Evolutionary conservation across 768 basidiomycete species (phyloP).

Genomic region (Termitomyces sp.): DNA sequence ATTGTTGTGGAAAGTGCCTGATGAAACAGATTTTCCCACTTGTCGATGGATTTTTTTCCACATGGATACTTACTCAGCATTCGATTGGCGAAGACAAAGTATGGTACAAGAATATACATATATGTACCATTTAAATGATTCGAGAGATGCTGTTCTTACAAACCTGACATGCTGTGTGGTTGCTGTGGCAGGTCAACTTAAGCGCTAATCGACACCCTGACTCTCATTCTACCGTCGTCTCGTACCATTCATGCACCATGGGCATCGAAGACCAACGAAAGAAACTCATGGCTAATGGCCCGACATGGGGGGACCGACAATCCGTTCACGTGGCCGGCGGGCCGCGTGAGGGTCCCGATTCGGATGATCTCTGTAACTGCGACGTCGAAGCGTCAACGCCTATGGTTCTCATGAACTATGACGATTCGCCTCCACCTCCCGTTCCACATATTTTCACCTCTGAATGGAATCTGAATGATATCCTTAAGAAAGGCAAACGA

Average conservation of each 20-base stretch:
- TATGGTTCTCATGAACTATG: slow-evolving; percentile 8
- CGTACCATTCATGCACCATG: neutral
- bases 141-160: neutral
- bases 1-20: too few relatives aligned
- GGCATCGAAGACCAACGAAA: slow-evolving; percentile 16
- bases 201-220: neutral
- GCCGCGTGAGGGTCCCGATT: neutral
- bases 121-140: neutral
- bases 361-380: neutral
- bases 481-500: slow-evolving; percentile 15
- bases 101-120: too few relatives aligned
- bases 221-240: neutral
- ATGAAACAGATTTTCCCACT: neutral
- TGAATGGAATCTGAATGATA: slow-evolving; percentile 43
- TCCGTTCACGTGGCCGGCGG: slow-evolving; percentile 10
- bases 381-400: neutral
- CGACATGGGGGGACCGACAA: slow-evolving; percentile 15
- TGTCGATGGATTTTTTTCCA: neutral
- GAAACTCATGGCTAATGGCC: slow-evolving; percentile 14
- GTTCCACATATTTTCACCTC: slow-evolving; percentile 6
- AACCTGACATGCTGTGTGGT: neutral
- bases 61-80: neutral
- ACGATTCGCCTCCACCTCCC: neutral
- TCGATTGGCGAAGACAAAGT: neutral
- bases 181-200: neutral